Evolutionary conservation across 305 asterid genomes (phyloP).

Genomic region (Petunia hybrid): DNA sequence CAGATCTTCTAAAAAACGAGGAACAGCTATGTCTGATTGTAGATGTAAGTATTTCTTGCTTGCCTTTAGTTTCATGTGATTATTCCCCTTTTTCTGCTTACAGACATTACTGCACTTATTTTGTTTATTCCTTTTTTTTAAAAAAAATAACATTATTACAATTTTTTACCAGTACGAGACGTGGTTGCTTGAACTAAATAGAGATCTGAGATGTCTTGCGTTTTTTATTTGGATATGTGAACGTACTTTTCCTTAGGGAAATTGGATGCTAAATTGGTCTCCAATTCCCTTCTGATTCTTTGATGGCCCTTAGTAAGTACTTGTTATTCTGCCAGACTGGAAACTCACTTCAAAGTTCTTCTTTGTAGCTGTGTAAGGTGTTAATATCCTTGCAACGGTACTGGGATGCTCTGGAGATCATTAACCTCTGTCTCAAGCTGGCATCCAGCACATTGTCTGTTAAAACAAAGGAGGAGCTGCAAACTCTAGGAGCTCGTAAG

Average conservation of each 20-base stretch:
- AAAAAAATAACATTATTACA: not conserved
- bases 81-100: not conserved
- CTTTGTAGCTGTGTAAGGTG: constrained; percentile 39
- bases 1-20: constrained; percentile 74
- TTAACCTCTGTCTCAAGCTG: constrained; percentile 43
- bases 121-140: not conserved
- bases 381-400: constrained; percentile 46
- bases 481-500: constrained; percentile 44
- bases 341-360: not conserved
- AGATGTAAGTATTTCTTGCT: constrained; percentile 43
- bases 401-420: constrained; percentile 47
- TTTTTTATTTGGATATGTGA: constrained; percentile 3
- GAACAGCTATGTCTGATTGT: constrained; percentile 66
- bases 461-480: constrained; percentile 44
- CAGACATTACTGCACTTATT: constrained; percentile 10
- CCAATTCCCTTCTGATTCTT: not conserved
- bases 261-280: constrained; percentile 5
- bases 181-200: not conserved
- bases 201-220: constrained; percentile 14
- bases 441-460: constrained; percentile 40
- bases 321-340: constrained; percentile 11
- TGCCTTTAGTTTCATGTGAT: constrained; percentile 6
- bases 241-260: not conserved
- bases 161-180: constrained; percentile 17
- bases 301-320: not conserved